These are phyloP conservation scores for Verticillium dahliae DNA, from an alignment of 2,329 filamentous ascomycete species.

Conservation along the genomic window DNA sequence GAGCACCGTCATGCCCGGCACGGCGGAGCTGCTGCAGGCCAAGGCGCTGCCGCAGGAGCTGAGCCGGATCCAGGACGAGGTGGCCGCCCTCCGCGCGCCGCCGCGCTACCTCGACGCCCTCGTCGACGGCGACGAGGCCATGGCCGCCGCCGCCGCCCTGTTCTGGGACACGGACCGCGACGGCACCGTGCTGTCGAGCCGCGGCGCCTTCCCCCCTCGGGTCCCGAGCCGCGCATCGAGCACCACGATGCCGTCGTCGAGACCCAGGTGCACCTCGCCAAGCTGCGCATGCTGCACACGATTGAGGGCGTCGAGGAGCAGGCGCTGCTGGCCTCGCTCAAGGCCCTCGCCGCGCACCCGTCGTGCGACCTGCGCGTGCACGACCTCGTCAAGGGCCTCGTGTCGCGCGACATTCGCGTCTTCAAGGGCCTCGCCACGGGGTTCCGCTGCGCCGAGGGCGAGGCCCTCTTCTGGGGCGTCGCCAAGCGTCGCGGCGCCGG, in stretches of 20 bases:
- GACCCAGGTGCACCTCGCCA: conserved; percentile 22
- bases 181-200: conserved; percentile 16
- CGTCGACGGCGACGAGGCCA: conserved; percentile 11
- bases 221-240: conserved; percentile 16
- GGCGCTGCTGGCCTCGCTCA: conserved; percentile 16
- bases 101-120: conserved; percentile 18
- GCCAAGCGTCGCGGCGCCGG: conserved; percentile 13
- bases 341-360: conserved; percentile 11
- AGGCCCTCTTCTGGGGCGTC: conserved; percentile 26
- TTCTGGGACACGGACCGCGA: conserved; percentile 24
- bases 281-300: conserved; percentile 22
- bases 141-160: too few species aligned
- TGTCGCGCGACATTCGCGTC: conserved; percentile 15
- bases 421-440: conserved; percentile 28
- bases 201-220: conserved; percentile 24
- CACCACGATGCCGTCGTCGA: conserved; percentile 22
- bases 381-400: conserved; percentile 19
- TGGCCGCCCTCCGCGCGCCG: conserved; percentile 8
- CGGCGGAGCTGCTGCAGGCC: conserved; percentile 13
- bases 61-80: conserved; percentile 10
- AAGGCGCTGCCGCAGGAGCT: conserved; percentile 11
- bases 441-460: conserved; percentile 22
- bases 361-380: conserved; percentile 16
- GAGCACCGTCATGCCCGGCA: conserved; percentile 16
- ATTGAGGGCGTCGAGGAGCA: conserved; percentile 19